Percentiles rank a stretch among this genome's conserved stretches.
phyloP scores from a whole-genome alignment of 192 early-diverging fungal genomes.

The Coemansia sp. region DNA sequence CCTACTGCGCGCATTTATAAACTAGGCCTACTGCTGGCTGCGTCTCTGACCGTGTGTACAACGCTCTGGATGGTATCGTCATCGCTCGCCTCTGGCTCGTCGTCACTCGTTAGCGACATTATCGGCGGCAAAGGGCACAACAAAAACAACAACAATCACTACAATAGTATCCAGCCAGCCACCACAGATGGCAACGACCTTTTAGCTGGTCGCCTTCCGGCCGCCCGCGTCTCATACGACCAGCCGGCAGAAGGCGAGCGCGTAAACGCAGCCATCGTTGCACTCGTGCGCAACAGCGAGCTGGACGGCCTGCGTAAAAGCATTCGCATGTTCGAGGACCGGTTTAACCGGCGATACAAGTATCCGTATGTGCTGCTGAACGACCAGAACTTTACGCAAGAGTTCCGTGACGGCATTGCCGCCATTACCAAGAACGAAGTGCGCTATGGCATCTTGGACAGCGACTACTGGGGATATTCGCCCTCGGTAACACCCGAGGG shows the following conservation, averaged over 20 bases:
- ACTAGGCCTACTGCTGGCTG: slow-evolving; percentile 26
- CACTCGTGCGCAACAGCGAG: slow-evolving; percentile 68
- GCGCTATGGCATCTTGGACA: slow-evolving; percentile 40
- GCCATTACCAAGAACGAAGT: slow-evolving; percentile 46
- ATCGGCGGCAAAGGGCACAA: background rate
- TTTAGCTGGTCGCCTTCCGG: slow-evolving; percentile 10
- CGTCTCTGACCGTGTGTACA: slow-evolving; percentile 13
- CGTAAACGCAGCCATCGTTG: slow-evolving; percentile 61
- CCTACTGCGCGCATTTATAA: slow-evolving; percentile 49
- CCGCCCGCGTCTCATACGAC: slow-evolving; percentile 40
- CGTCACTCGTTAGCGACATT: slow-evolving; percentile 16
- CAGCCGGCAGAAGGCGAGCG: slow-evolving; percentile 36
- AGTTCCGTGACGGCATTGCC: slow-evolving; percentile 60
- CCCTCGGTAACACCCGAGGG: slow-evolving; percentile 40
- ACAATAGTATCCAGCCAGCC: background rate
- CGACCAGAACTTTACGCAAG: slow-evolving; percentile 67
- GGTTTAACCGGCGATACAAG: slow-evolving; percentile 67
- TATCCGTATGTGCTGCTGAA: slow-evolving; percentile 84
- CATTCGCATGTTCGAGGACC: slow-evolving; percentile 64
- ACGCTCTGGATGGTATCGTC: slow-evolving; percentile 37
- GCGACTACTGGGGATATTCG: slow-evolving; percentile 48
- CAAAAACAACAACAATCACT: background rate
- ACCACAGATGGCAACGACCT: background rate
- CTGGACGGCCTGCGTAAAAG: slow-evolving; percentile 58
- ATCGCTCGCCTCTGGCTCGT: slow-evolving; percentile 4